Conservation (phyloP, 2,329 filamentous ascomycete genomes). For the Cercospora citrullina region DNA sequence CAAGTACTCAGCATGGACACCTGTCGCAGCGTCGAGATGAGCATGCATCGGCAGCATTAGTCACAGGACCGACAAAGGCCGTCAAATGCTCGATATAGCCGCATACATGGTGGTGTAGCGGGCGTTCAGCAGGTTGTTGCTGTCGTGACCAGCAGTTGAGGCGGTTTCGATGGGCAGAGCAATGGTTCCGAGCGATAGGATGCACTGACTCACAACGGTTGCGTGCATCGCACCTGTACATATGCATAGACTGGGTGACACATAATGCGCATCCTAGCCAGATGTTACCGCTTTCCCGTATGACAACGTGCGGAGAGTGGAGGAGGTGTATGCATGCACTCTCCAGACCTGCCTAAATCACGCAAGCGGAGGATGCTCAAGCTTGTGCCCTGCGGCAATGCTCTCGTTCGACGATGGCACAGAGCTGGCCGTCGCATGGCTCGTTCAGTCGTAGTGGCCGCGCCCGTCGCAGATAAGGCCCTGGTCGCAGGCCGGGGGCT, state of each 20-base stretch:
- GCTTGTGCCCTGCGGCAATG: neutral
- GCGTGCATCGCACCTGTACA: conserved; percentile 7
- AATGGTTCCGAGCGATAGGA: neutral
- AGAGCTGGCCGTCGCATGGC: neutral
- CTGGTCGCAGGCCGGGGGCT: neutral
- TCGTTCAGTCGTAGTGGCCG: conserved; percentile 5
- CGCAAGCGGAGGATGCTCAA: conserved; percentile 4
- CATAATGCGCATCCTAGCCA: neutral
- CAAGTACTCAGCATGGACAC: conserved; percentile 52
- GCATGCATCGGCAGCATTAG: neutral
- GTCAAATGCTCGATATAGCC: neutral
- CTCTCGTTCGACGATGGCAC: neutral
- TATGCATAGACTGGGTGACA: conserved; percentile 6
- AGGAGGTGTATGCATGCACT: neutral
- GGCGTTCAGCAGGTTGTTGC: conserved; percentile 5
- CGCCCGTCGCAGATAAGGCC: neutral
- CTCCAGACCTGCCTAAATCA: neutral
- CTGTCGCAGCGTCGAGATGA: conserved; percentile 47
- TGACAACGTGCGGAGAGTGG: conserved; percentile 3
- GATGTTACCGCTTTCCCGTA: neutral
- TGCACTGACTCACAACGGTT: conserved; percentile 7
- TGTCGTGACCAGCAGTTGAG: conserved; percentile 4
- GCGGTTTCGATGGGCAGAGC: conserved; percentile 2
- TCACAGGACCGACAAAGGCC: neutral
- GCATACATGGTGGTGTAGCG: neutral